Conservation (phyloP, 1,284 basidiomycete species). For the Termitomyces sp. region DNA sequence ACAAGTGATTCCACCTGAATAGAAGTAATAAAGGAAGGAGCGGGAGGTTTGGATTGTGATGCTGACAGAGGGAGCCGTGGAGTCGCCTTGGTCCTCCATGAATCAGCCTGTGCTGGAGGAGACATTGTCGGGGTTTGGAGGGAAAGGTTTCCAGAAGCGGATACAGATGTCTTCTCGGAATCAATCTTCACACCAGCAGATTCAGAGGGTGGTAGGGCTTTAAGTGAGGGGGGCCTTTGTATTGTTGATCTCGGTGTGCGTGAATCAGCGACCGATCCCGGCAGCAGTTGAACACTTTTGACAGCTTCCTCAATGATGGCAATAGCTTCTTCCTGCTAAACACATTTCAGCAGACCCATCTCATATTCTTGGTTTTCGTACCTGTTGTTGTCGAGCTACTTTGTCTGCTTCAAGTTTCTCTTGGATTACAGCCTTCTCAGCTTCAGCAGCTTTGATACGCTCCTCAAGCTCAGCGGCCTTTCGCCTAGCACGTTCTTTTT, state of each 20-base stretch:
- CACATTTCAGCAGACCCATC: constrained; percentile 1
- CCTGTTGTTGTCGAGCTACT: constrained; percentile 4
- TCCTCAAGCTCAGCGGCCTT: constrained; percentile 87
- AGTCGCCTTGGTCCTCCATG: constrained; percentile 56
- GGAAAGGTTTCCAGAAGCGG: not conserved
- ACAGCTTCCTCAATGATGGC: constrained; percentile 43
- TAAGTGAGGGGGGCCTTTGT: constrained; percentile 29
- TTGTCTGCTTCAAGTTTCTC: constrained; percentile 20
- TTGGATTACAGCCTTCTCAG: constrained; percentile 28
- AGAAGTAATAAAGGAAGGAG: constrained; percentile 30
- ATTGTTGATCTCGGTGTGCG: constrained; percentile 12
- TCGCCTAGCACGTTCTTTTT: constrained; percentile 76
- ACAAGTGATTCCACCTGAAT: constrained; percentile 42
- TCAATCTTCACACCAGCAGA: constrained; percentile 4
- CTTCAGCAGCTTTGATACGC: constrained; percentile 48
- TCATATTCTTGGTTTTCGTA: constrained; percentile 1
- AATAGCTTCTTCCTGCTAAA: constrained; percentile 30
- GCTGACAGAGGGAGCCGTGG: constrained; percentile 24
- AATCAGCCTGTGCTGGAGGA: constrained; percentile 40
- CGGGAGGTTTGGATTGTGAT: constrained; percentile 15
- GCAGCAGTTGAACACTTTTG: constrained; percentile 21
- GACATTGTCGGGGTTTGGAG: constrained; percentile 22
- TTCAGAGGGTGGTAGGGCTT: constrained; percentile 22
- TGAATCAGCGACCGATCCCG: constrained; percentile 1
- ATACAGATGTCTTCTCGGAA: not conserved